Base-by-base conservation (phyloP, 2,329 filamentous ascomycete species). In the Plectosphaerella sp. region DNA sequence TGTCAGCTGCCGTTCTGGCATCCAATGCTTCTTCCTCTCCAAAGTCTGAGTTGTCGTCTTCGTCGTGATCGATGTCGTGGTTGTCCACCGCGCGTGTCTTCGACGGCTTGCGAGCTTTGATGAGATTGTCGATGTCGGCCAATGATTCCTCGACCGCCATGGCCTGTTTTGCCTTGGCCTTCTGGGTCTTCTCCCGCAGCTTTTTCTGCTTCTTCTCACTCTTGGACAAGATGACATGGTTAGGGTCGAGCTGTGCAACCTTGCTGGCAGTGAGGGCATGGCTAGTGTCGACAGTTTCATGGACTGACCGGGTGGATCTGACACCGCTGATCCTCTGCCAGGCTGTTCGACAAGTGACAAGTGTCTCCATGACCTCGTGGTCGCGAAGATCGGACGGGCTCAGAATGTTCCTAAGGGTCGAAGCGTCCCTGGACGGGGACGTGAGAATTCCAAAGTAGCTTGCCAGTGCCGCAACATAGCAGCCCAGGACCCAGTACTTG, bases 371-470 rank as follows among this genome's bases (percentile, higher is more conserved):
- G 54, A 99, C 83, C 14, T 91, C 86, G 68, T 99, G 94, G 50
- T 96, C 89, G 55, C 90, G 86, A 42, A 99, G 73, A 60, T 96
- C 86, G n/a, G 79, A 76, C 5, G 93, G 88, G 51, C 89, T 80
- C 57, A 95, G 71, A 0, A 89, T 79, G 53, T 84, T 78, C 12
- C 72, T 69, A 0, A 73, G 69, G 8, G 76, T 77, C 36, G 76
- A 71, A 1, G 74, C 72, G 53, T 85, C 83, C 48, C 85, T 78
- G 2, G 86, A 80, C 1, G 90, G 86, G 0, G 91, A 96, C 11
- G 91, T 90, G n/a, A 99, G 74, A 36, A 97, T 81, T 37, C 92
- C 89, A 67, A 99, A 96, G 69, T 99, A 99, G 83, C 96, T 92
- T 47, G 89, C 87, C 59, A 99, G 77, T 1, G 90, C 81, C 43